Evolutionary conservation across 768 basidiomycete genomes (phyloP), one percentile per base, ranked within the genome.

Genomic region (Galerina marginata): DNA sequence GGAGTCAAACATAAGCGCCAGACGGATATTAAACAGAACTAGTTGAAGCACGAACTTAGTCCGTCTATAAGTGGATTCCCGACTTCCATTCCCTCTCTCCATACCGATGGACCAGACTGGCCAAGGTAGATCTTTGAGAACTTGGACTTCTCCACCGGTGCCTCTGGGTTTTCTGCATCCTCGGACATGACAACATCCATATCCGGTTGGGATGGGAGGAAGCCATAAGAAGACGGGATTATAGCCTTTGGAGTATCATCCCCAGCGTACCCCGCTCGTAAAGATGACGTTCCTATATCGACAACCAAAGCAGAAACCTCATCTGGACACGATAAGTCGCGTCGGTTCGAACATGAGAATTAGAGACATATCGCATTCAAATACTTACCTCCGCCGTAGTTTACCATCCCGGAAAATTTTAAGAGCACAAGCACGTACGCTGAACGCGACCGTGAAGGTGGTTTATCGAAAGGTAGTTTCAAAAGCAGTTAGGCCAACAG

Each of bases 231-330:
- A 3, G 95, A 92, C 7, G 97, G 92, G 63, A 96, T 86, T 62
- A 98, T 88, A 15, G 92, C 91, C 75, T 94, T 93, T 15, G 97
- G 97, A 10, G 91, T 86, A 69, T 99, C 97, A 75, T 99, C 96
- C 47, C 97, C 97, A 10, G 97, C 96, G 74, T 99, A 97, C 54
- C 97, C 97, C 10, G 95, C 94, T 71, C 97, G 89, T 55, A 96
- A 78, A 9, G 94, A 91, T 25, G 91, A 90, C 10, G 92, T 82
- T 29, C 97, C 97, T 71, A 99, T 91, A 79, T 99, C 97, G 39
- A 99, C 79, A 23, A 99, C 97, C 54, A 99, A 80, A 33, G 96
- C 97, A 38, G 95, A 91, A n/a, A 99, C 95, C 79, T 98, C 96
- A 72, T 98, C 96, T 97, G 62, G 16, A 38, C 5, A 43, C 39